A percentile compares a stretch with the other conserved stretches of the same genome.
Evolutionary conservation across 345 rosid species (phyloP).

Genomic region (Gossypium thurberi): DNA sequence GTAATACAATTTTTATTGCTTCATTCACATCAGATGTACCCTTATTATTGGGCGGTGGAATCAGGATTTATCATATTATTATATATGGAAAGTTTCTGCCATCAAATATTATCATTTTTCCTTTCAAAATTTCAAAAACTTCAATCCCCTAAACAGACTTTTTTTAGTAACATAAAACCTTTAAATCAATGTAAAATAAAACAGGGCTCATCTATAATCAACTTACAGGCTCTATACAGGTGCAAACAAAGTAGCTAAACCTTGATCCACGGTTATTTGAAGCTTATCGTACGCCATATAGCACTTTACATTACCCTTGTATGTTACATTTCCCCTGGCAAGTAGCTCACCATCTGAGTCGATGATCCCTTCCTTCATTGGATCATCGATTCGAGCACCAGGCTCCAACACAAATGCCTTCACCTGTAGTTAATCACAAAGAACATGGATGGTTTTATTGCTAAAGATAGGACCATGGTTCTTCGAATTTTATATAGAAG

Average conservation of each 20-base stretch:
- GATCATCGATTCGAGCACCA: conserved; percentile 44
- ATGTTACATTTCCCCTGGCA: conserved; percentile 68
- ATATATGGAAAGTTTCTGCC: no score
- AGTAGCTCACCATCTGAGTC: conserved; percentile 90
- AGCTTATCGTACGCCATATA: conserved; percentile 63
- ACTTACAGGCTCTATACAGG: conserved; percentile 30
- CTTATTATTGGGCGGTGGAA: no score
- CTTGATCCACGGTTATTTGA: conserved; percentile 68
- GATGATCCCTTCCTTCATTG: conserved; percentile 71
- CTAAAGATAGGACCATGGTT: background rate
- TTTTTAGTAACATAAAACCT: background rate
- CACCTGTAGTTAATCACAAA: conserved; percentile 40
- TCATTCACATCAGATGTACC: no score
- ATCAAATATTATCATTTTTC: background rate
- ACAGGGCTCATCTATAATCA: background rate
- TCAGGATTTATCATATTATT: no score
- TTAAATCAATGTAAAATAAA: background rate
- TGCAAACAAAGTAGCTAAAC: conserved; percentile 75
- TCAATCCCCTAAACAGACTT: background rate
- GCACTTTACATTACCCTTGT: conserved; percentile 37
- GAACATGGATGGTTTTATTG: background rate
- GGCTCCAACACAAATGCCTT: conserved; percentile 79
- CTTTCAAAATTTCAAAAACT: conserved; percentile 5
- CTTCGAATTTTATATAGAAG: background rate
- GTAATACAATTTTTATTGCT: no score